These are phyloP conservation scores for Rhytidiadelphus loreus DNA, from an alignment of 225 moss, liverwort and hornwort genomes.

Conservation along the genomic window DNA sequence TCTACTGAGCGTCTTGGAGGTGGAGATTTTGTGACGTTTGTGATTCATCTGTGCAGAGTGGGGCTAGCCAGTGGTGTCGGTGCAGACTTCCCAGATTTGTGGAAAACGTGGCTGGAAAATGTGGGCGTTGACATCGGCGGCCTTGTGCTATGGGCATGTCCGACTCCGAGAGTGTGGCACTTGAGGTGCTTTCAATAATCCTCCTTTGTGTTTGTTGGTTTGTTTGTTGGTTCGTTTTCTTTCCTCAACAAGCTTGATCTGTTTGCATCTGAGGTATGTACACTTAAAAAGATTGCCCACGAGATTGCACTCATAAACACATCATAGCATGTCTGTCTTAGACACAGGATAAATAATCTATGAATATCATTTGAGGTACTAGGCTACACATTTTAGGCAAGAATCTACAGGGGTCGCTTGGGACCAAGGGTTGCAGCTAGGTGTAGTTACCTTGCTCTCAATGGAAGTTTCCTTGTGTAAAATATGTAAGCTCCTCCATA, in stretches of 20 bases:
- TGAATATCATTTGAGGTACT: background rate
- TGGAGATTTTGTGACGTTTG: background rate
- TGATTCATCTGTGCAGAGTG: constrained; percentile 29
- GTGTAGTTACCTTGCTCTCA: background rate
- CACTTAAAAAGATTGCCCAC: background rate
- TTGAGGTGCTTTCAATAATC: constrained; percentile 27
- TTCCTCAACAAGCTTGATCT: background rate
- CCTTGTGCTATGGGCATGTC: constrained; percentile 53
- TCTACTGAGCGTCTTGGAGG: background rate
- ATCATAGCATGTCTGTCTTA: background rate
- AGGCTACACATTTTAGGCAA: background rate
- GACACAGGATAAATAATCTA: background rate
- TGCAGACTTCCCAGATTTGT: constrained; percentile 59
- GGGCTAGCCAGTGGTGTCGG: constrained; percentile 78
- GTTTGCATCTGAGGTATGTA: background rate
- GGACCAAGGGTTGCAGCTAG: background rate
- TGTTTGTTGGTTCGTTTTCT: background rate
- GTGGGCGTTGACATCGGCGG: constrained; percentile 60
- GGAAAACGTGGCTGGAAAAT: constrained; percentile 55
- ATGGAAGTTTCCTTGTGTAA: background rate
- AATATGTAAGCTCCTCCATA: background rate
- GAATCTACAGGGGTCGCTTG: background rate
- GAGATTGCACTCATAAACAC: background rate
- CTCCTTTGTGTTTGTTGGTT: background rate
- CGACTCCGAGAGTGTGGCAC: constrained; percentile 84